These are phyloP conservation scores for Filosporella fistucella DNA, from an alignment of 495 filamentous ascomycete species.

Conservation along the genomic window DNA sequence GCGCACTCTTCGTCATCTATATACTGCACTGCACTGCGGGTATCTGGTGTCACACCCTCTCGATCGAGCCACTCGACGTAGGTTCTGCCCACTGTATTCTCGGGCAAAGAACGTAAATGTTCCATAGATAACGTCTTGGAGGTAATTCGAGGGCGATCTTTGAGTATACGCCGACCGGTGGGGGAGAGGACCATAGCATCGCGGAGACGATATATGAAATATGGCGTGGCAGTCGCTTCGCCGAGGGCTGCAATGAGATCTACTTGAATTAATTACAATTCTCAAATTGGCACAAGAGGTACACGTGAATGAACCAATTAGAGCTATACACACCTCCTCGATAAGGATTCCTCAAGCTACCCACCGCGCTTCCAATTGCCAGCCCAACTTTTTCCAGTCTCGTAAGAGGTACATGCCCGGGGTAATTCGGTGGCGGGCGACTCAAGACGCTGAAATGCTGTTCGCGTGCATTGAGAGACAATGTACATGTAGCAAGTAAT, in stretches of 20 bases:
- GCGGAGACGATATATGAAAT: conserved; percentile 90
- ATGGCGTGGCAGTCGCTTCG: conserved; percentile 90
- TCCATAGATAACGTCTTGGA: conserved; percentile 68
- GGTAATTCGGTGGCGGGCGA: conserved; percentile 81
- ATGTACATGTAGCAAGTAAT: conserved; percentile 15
- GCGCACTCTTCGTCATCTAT: conserved; percentile 94
- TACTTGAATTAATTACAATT: conserved; percentile 26
- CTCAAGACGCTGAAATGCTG: conserved; percentile 74
- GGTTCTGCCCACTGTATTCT: conserved; percentile 74
- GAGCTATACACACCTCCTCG: conserved; percentile 34
- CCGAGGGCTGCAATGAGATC: conserved; percentile 93
- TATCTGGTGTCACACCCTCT: conserved; percentile 90
- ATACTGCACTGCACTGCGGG: conserved; percentile 73
- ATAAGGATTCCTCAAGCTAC: conserved; percentile 73
- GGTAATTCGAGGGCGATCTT: conserved; percentile 83
- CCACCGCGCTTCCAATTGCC: conserved; percentile 76
- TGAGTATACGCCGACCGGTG: conserved; percentile 88
- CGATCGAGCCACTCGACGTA: conserved; percentile 87
- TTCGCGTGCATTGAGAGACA: conserved; percentile 21
- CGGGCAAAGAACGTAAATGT: conserved; percentile 65
- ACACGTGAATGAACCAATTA: too few relatives aligned
- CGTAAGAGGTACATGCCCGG: conserved; percentile 87
- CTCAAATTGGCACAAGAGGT: background rate
- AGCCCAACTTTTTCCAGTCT: conserved; percentile 69
- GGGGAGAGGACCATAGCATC: conserved; percentile 81